These are phyloP conservation scores for Casuarina cunninghamiana DNA, from an alignment of 306 rosid genomes.

Conservation along the genomic window DNA sequence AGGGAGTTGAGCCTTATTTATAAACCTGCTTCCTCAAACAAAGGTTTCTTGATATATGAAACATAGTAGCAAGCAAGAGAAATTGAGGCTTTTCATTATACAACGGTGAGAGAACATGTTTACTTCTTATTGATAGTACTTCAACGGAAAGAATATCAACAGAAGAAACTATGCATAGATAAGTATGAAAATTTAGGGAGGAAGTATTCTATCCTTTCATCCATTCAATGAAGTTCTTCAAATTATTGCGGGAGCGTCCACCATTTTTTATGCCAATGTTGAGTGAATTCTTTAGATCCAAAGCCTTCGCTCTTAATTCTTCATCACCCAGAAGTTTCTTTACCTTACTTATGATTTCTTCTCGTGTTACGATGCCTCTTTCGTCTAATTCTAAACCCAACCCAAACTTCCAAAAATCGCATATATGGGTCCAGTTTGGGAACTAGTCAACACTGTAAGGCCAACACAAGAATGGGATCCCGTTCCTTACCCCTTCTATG, in stretches of 20 bases:
- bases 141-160: neutral
- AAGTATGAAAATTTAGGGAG: neutral
- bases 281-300: conserved; percentile 39
- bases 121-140: neutral
- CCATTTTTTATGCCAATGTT: conserved; percentile 30
- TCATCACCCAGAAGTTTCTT: conserved; percentile 28
- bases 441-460: conserved; percentile 74
- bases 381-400: conserved; percentile 16
- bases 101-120: neutral
- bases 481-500: conserved; percentile 56
- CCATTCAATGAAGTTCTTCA: conserved; percentile 57
- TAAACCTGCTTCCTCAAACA: too few species aligned
- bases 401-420: too few species aligned
- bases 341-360: conserved; percentile 48
- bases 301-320: conserved; percentile 24
- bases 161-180: neutral
- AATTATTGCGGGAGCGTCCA: conserved; percentile 43
- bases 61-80: too few species aligned
- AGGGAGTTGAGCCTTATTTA: too few species aligned
- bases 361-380: conserved; percentile 35
- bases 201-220: conserved; percentile 33
- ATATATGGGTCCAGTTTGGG: conserved; percentile 43
- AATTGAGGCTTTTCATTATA: neutral
- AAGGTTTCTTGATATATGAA: too few species aligned
- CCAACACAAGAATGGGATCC: conserved; percentile 70